These are phyloP conservation scores for Auricularia sp. DNA, from an alignment of 768 basidiomycete genomes.

Conservation along the genomic window DNA sequence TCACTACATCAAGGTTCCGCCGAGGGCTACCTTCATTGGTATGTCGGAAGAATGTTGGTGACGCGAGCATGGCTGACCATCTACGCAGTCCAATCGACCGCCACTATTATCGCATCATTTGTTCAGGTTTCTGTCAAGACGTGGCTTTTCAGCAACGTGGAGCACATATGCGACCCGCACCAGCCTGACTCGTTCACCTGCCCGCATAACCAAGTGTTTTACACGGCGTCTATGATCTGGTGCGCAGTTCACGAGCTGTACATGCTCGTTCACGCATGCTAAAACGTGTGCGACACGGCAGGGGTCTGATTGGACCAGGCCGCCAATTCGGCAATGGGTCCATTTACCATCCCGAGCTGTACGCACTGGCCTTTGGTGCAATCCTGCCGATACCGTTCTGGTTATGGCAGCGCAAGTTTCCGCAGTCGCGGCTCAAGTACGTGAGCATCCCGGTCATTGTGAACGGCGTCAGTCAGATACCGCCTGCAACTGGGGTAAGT, in stretches of 20 bases:
- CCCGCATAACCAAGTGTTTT: constrained; percentile 27
- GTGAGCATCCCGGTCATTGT: constrained; percentile 34
- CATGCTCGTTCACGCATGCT: neutral
- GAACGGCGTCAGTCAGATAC: constrained; percentile 30
- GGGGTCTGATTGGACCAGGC: constrained; percentile 37
- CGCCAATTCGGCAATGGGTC: constrained; percentile 29
- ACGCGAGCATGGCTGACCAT: neutral
- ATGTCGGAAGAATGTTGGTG: neutral
- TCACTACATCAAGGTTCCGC: constrained; percentile 43
- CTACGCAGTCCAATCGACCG: constrained; percentile 24
- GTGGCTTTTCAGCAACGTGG: constrained; percentile 26
- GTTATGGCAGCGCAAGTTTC: constrained; percentile 24
- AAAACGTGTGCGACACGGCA: constrained; percentile 5
- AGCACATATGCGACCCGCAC: constrained; percentile 27
- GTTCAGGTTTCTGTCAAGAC: constrained; percentile 31
- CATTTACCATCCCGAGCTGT: constrained; percentile 31
- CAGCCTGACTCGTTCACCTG: constrained; percentile 30
- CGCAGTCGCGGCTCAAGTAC: constrained; percentile 24
- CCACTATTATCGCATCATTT: constrained; percentile 24
- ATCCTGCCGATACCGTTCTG: constrained; percentile 33
- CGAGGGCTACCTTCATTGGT: constrained; percentile 32
- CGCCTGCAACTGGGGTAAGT: constrained; percentile 29
- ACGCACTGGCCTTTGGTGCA: constrained; percentile 28
- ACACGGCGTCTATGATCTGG: constrained; percentile 34
- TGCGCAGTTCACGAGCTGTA: constrained; percentile 10